Evolutionary conservation across 2,329 filamentous ascomycete species (phyloP).

Genomic region (Paecilomyces variotii): DNA sequence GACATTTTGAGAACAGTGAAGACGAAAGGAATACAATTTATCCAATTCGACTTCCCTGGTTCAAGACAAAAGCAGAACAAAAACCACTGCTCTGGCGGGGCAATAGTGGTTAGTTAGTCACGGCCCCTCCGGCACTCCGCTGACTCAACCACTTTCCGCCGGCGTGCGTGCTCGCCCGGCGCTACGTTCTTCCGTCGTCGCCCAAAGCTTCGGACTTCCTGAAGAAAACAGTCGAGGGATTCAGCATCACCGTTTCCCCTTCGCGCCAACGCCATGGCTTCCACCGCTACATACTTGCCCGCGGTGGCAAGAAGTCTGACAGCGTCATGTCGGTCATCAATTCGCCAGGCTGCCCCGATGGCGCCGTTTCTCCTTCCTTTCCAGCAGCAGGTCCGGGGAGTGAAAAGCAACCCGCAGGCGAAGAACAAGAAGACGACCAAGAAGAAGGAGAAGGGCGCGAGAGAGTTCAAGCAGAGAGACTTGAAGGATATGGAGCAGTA

Average conservation of each 20-base stretch:
- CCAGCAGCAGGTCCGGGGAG: slow-evolving; percentile 27
- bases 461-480: slow-evolving; percentile 56
- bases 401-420: slow-evolving; percentile 28
- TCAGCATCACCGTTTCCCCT: slow-evolving; percentile 2
- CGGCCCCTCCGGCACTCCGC: not conserved
- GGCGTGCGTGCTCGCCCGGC: slow-evolving; percentile 10
- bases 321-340: slow-evolving; percentile 22
- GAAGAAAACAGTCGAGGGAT: slow-evolving; percentile 19
- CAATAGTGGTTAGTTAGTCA: not conserved
- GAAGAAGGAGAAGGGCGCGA: slow-evolving; percentile 56
- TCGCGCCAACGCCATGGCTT: slow-evolving; percentile 23
- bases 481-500: slow-evolving; percentile 63
- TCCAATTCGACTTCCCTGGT: not conserved
- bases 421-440: slow-evolving; percentile 50
- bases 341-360: slow-evolving; percentile 21
- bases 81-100: not conserved
- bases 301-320: slow-evolving; percentile 25
- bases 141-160: not conserved
- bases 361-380: slow-evolving; percentile 19
- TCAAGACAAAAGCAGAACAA: not conserved
- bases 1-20: slow-evolving; percentile 19
- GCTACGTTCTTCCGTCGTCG: slow-evolving; percentile 23
- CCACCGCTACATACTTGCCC: slow-evolving; percentile 25
- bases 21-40: slow-evolving; percentile 2
- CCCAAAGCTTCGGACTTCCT: slow-evolving; percentile 14